Base-by-base conservation (phyloP, 2,329 filamentous ascomycete species). In the Calonectria fujianensis region DNA sequence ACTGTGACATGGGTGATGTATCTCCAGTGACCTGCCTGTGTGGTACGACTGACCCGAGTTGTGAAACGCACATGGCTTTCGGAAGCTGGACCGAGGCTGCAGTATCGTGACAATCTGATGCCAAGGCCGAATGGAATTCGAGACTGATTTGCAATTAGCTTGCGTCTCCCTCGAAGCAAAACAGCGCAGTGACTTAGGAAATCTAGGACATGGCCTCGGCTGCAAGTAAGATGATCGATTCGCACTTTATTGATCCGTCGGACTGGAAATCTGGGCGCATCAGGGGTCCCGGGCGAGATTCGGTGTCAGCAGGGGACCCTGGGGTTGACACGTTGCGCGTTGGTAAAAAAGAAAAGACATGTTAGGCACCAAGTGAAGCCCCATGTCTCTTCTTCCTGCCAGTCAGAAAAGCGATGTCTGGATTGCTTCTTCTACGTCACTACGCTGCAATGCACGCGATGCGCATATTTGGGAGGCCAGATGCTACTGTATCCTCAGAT, bases 291-390 rank as follows among this genome's bases (percentile, higher is more conserved):
- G 45, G 61, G 63, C 63, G 51, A 72, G 51, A 20, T 37, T 50
- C 57, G 29, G 18, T 57, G 52, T 39, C 37, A 63, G 27, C 64
- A 68, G 52, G 70, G 64, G 52, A 41, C 37, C 63, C 51, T 20
- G 31, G 51, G 52, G 24, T 63, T 59, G 63, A 63, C 70, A 61
- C 45, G 65, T 73, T 57, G 54, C 66, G 41, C 20, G 45, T 48
- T 50, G 27, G 24, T 20, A 50, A 65, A 65, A 50, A 65, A 65
- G 41, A 65, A 65, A 64, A 13, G 39, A 50, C 39, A 50, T 32
- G 1, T 65, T 45, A 50, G 39, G 39, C 27, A 65, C 41, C 41
- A 20, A 39, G 5, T 32, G 11, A 54, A 54, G 51, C 51, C 18
- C 32, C 57, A 27, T 41, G n/a, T 41, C 5, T 41, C 35, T 41